Base-by-base conservation (phyloP, 495 filamentous ascomycete genomes). In the Elasticomyces elasticus region DNA sequence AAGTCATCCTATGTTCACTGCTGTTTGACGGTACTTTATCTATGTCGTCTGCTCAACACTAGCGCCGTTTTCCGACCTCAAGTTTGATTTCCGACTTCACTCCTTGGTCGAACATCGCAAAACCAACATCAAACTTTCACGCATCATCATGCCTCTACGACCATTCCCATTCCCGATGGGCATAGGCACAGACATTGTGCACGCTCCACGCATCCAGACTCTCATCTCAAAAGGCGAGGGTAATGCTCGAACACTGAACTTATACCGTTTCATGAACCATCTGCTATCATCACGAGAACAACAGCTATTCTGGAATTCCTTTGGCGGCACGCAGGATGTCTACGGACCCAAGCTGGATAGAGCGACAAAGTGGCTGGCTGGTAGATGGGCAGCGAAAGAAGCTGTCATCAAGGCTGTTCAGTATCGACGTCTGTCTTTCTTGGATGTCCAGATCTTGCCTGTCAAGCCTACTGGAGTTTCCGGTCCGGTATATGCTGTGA, bases 311-410 rank as follows among this genome's bases (percentile, higher is more conserved):
- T 47, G 49, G 35, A 17, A 22, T 7, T 20, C 41, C n/a, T 59
- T 45, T 27, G 38, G 55, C 47, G 23, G 11, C 6, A 7, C n/a
- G 12, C 45, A 37, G 1, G n/a, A 6, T n/a, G 51, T 48, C 15
- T 13, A 49, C 5, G 33, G 30, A 5, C 20, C 35, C 19, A 44
- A 26, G 1, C 35, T 30, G 12, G 30, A 5, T 5, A 51, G 4
- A 1, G 30, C 31, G 35, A 22, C 25, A 17, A 6, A 43, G 13
- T 50, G 51, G 17, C 48, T 62, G 20, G 56, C 55, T 45, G 55
- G 55, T 19, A 62, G 60, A 52, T 84, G 75, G 64, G 80, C 81
- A 9, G 80, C 79, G 0, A 85, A 85, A 62, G 81, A 85, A 64
- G 80, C 81, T 0, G 70, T 68, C n/a, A 75, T 80, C 40, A 85